Conservation (phyloP, 2,329 filamentous ascomycete genomes). For the Proliferodiscus dingleyae region DNA sequence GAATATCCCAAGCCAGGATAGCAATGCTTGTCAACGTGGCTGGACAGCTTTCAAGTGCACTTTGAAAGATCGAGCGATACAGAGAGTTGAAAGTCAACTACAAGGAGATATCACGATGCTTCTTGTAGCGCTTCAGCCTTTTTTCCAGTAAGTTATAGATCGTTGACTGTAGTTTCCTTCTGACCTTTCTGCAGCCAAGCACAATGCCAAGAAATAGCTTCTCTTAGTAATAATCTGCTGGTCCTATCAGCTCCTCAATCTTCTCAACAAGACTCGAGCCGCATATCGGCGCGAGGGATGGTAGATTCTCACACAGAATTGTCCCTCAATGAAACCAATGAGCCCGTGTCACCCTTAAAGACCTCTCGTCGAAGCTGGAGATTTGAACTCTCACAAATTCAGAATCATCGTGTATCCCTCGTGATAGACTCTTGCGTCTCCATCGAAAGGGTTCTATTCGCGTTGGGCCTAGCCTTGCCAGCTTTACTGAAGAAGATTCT, state of each 20-base stretch:
- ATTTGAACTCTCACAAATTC: neutral
- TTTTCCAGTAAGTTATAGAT: constrained; percentile 8
- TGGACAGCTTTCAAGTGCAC: constrained; percentile 1
- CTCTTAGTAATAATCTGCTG: neutral
- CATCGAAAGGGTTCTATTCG: neutral
- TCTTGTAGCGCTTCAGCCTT: constrained; percentile 10
- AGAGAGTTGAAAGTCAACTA: constrained; percentile 10
- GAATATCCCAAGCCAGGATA: neutral
- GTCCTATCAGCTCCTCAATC: neutral
- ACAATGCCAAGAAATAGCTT: neutral
- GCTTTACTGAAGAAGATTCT: neutral
- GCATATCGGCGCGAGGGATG: neutral
- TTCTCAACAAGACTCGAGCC: neutral
- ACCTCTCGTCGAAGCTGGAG: neutral
- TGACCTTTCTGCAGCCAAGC: neutral
- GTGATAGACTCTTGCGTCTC: neutral
- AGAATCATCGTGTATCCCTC: neutral
- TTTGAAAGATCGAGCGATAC: constrained; percentile 8
- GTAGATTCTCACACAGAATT: neutral
- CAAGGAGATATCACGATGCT: constrained; percentile 11
- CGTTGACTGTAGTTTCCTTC: neutral
- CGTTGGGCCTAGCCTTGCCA: neutral
- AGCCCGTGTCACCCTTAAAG: neutral
- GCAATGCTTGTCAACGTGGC: neutral
- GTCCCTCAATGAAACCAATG: neutral